Conservation (phyloP, 106 monocot species). For the Dendrobium officinale region DNA sequence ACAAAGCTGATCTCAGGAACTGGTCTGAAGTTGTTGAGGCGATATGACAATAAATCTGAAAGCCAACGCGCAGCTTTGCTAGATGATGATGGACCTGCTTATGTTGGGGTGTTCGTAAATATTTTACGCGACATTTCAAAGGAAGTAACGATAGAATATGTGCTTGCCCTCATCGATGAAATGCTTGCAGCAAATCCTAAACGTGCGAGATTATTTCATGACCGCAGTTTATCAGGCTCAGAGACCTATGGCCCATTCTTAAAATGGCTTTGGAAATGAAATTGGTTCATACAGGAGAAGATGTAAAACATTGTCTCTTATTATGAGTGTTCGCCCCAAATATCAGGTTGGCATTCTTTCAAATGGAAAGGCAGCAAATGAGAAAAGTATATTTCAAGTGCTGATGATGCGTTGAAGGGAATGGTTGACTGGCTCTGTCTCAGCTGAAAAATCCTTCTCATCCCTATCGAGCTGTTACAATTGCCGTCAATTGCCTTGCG, state of each 20-base stretch:
- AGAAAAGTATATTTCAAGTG: constrained; percentile 41
- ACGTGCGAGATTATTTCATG: constrained; percentile 82
- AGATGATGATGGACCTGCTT: constrained; percentile 83
- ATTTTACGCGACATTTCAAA: constrained; percentile 77
- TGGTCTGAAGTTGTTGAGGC: constrained; percentile 66
- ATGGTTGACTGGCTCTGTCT: constrained; percentile 84
- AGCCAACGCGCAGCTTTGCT: constrained; percentile 66
- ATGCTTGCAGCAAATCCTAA: constrained; percentile 96
- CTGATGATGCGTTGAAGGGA: constrained; percentile 67
- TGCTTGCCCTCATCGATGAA: constrained; percentile 94
- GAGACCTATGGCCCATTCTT: constrained; percentile 82
- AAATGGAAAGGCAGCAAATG: constrained; percentile 72
- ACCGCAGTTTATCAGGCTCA: constrained; percentile 55
- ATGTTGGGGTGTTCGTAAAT: constrained; percentile 70
- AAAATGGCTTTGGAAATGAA: constrained; percentile 67
- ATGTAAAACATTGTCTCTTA: constrained; percentile 80
- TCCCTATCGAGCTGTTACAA: constrained; percentile 59
- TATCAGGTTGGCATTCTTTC: constrained; percentile 25
- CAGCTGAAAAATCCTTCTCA: constrained; percentile 85
- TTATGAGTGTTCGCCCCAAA: constrained; percentile 71
- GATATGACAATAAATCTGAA: constrained; percentile 79
- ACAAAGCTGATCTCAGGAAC: constrained; percentile 81
- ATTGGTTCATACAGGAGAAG: constrained; percentile 99
- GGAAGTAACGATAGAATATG: constrained; percentile 90
- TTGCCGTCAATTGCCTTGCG: constrained; percentile 58